These are phyloP conservation scores for Dendrobium chrysotoxum DNA, from an alignment of 106 monocot genomes.

Conservation along the genomic window DNA sequence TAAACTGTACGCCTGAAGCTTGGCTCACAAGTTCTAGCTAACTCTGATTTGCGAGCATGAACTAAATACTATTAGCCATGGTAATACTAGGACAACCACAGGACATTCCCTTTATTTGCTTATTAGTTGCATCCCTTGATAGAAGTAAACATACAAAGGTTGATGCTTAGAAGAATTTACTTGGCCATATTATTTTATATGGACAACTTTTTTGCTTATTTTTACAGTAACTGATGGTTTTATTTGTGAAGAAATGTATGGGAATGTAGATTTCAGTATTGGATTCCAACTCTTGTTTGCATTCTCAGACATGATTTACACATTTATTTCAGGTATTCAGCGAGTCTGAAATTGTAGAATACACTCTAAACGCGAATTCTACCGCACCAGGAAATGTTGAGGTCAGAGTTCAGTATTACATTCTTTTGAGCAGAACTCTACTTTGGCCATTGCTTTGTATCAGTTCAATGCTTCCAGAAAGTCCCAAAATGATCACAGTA, in stretches of 20 bases:
- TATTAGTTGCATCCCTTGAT: no score
- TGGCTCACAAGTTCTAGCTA: no score
- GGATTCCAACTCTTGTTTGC: not conserved
- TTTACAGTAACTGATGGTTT: not conserved
- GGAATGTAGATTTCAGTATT: not conserved
- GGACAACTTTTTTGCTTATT: no score
- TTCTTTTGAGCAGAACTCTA: not conserved
- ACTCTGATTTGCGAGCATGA: no score
- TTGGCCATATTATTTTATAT: no score
- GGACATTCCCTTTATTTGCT: no score
- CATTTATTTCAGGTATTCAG: conserved; percentile 36
- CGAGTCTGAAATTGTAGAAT: conserved; percentile 56
- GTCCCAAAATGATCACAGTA: not conserved
- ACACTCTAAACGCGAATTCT: conserved; percentile 38
- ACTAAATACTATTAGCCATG: no score
- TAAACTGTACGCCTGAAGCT: no score
- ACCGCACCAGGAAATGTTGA: conserved; percentile 42
- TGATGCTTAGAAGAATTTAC: no score
- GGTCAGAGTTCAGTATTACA: conserved; percentile 11
- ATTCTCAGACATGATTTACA: not conserved
- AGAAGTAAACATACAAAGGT: no score
- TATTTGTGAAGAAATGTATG: not conserved
- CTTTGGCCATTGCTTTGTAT: not conserved
- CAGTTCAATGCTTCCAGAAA: not conserved
- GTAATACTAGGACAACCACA: no score